Conservation (phyloP, 2,329 filamentous ascomycete genomes). For the Thermoascus crustaceus region DNA sequence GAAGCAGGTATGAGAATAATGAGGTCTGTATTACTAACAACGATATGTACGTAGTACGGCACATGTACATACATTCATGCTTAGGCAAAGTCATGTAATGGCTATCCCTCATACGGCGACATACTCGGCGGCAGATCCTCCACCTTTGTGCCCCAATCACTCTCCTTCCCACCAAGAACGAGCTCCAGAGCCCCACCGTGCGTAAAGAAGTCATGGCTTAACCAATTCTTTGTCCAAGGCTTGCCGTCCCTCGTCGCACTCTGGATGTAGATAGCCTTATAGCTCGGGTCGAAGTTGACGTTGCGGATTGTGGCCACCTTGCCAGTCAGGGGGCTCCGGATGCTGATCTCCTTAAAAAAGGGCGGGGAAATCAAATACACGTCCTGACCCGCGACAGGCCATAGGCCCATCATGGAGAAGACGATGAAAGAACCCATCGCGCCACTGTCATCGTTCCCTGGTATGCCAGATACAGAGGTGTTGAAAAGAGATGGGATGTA, state of each 20-base stretch:
- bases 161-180: slow-evolving; percentile 53
- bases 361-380: slow-evolving; percentile 65
- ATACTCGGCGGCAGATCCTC: slow-evolving; percentile 56
- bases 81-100: too few species aligned
- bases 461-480: slow-evolving; percentile 51
- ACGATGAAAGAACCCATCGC: slow-evolving; percentile 62
- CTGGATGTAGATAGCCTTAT: slow-evolving; percentile 57
- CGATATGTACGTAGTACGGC: too few species aligned
- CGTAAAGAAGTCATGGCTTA: slow-evolving; percentile 59
- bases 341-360: slow-evolving; percentile 54
- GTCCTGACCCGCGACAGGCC: slow-evolving; percentile 60
- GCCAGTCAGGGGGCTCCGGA: slow-evolving; percentile 51
- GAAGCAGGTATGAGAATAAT: too few species aligned
- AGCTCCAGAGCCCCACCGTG: slow-evolving; percentile 58
- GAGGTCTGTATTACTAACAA: too few species aligned
- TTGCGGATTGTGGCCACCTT: slow-evolving; percentile 54
- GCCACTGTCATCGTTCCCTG: slow-evolving; percentile 63
- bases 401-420: slow-evolving; percentile 62
- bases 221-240: slow-evolving; percentile 57
- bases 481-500: slow-evolving; percentile 61
- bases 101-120: slow-evolving; percentile 13
- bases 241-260: slow-evolving; percentile 54
- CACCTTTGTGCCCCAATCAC: slow-evolving; percentile 53
- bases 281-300: slow-evolving; percentile 53
- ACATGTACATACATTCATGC: too few species aligned